These are phyloP conservation scores for Fusarium mundagurra DNA, from an alignment of 2,329 filamentous ascomycete genomes.

Conservation along the genomic window DNA sequence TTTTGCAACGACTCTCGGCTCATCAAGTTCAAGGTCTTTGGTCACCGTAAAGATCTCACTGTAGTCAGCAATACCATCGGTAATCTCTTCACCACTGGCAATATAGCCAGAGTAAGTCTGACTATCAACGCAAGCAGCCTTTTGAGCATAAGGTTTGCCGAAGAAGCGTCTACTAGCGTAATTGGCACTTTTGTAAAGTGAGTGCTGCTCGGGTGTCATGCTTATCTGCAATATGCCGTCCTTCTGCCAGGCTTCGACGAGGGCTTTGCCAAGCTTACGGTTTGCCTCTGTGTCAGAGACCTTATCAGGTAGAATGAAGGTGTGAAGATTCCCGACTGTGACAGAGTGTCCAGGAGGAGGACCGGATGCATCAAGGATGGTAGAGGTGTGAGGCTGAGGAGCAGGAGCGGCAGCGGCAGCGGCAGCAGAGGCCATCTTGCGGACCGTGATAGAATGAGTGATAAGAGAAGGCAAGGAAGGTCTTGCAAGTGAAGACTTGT, in stretches of 20 bases:
- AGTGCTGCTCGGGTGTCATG: constrained; percentile 50
- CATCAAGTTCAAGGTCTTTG: constrained; percentile 54
- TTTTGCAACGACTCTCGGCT: constrained; percentile 51
- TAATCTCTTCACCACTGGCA: constrained; percentile 60
- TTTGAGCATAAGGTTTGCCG: constrained; percentile 47
- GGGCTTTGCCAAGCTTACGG: constrained; percentile 50
- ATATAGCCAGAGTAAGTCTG: constrained; percentile 60
- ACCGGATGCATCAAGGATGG: background rate
- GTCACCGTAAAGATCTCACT: constrained; percentile 64
- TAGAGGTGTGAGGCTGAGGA: background rate
- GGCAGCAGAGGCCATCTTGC: background rate
- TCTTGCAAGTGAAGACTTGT: background rate
- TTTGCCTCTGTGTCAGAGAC: constrained; percentile 50
- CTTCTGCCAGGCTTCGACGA: constrained; percentile 54
- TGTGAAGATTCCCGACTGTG: constrained; percentile 47
- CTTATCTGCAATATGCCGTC: constrained; percentile 60
- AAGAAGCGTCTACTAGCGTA: constrained; percentile 54
- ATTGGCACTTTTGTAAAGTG: constrained; percentile 50
- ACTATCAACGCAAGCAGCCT: constrained; percentile 55
- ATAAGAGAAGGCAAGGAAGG: background rate
- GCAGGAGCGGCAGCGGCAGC: background rate
- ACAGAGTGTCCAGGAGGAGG: constrained; percentile 45
- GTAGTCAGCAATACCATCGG: constrained; percentile 60
- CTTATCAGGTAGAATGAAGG: constrained; percentile 53
- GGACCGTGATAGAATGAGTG: background rate